phyloP scores from a whole-genome alignment of 2,329 filamentous ascomycete species.

The Elsinoe arachidis region DNA sequence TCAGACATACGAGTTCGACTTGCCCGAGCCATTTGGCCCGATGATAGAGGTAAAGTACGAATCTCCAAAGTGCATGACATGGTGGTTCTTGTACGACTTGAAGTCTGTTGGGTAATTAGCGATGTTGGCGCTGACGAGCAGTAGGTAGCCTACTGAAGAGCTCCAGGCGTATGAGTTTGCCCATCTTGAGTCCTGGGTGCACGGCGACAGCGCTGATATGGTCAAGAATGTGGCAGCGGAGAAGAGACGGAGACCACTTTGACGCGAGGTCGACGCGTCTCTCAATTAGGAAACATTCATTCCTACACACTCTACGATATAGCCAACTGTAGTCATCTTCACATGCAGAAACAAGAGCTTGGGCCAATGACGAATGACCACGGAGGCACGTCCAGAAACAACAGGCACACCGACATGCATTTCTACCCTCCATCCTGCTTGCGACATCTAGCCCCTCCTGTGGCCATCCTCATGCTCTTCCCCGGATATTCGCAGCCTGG shows the following conservation, averaged over 20 bases:
- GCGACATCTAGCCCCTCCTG: not conserved
- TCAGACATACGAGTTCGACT: constrained; percentile 79
- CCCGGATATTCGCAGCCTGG: not conserved
- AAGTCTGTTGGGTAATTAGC: constrained; percentile 56
- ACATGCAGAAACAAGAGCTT: constrained; percentile 11
- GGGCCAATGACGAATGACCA: constrained; percentile 11
- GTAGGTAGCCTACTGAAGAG: constrained; percentile 63
- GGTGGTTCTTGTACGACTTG: constrained; percentile 98
- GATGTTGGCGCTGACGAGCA: too few species aligned
- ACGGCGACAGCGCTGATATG: not conserved
- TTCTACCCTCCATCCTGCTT: not conserved
- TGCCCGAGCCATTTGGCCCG: constrained; percentile 97
- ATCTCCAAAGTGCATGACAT: constrained; percentile 88
- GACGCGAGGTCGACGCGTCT: constrained; percentile 7
- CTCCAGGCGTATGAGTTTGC: constrained; percentile 90
- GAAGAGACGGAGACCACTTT: not conserved
- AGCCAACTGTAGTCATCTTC: not conserved
- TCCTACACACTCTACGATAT: not conserved
- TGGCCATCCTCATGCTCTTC: not conserved
- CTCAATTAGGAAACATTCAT: not conserved
- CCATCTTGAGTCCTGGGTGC: constrained; percentile 54
- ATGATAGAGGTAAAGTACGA: constrained; percentile 99
- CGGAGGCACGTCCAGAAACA: constrained; percentile 6
- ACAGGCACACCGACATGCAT: constrained; percentile 8
- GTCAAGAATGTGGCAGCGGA: not conserved